Base-by-base conservation (phyloP, 1,284 basidiomycete species). In the Puccinia triticina region DNA sequence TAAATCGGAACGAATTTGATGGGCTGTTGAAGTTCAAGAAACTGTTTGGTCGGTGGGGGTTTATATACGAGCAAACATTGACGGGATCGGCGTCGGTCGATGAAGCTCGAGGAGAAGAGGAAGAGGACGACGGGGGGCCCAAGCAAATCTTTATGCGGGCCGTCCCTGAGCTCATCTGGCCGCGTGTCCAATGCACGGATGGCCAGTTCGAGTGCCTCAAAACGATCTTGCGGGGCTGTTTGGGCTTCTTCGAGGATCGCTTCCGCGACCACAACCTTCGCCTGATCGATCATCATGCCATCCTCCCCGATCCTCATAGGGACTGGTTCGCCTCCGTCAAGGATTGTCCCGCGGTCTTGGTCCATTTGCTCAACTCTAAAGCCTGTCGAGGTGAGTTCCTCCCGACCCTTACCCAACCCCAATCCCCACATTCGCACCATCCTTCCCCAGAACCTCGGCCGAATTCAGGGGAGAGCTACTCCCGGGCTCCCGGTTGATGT, bases 281-380 rank as follows among this genome's bases (percentile, higher is more conserved):
- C n/a, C 29, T 32, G 5, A 21, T 57, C 23, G 57, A 67, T 26
- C 46, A 78, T 32, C 40, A 67, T 11, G 5, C 61, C 26, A 66
- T 48, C 10, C 4, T 46, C 32, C 1, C 7, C 2, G 29, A 72
- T 59, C 16, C 50, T 21, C 57, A 61, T 21, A 46, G 14, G 64
- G 86, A 86, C 83, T 95, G 93, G 94, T 88, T 92, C 80, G 90
- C 90, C 84, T 91, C 91, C 46, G 87, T 95, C 74, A 90, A 93
- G 43, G 91, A 90, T 89, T 94, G 93, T 87, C 95, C 95, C 12
- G 89, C 89, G 71, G 91, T 90, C 82, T 89, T 97, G 78, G 86
- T 95, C 16, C 93, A 95, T 67, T 88, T 98, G 83, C 89, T 94
- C 83, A 95, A 96, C 87, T 96, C 94, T 7, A 95, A 94, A 87